phyloP scores from a whole-genome alignment of 805 yeast genomes.

The Monosporozyma aquatica region DNA sequence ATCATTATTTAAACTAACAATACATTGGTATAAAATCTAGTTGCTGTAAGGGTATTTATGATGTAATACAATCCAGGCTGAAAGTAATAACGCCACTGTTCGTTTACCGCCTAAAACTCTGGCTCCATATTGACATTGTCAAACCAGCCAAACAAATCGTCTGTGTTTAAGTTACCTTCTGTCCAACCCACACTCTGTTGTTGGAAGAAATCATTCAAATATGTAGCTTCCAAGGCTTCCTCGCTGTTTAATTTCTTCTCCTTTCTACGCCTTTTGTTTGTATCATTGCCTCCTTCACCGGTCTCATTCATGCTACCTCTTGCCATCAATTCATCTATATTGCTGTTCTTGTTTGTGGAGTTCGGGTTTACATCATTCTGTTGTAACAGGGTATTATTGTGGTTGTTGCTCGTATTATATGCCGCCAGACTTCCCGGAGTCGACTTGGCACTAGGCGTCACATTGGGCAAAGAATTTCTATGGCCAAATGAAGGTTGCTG shows the following conservation, averaged over 20 bases:
- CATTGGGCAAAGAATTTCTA: background rate
- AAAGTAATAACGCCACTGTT: too few species aligned
- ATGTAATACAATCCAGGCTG: too few species aligned
- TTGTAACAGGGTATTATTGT: background rate
- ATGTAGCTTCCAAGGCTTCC: slow-evolving; percentile 3
- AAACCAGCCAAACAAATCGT: slow-evolving; percentile 91
- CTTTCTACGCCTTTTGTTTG: background rate
- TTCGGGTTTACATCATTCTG: background rate
- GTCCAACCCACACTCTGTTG: slow-evolving; percentile 83
- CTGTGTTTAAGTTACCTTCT: slow-evolving; percentile 53
- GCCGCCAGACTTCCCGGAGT: background rate
- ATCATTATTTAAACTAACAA: too few species aligned
- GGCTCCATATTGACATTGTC: slow-evolving; percentile 63
- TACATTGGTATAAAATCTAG: too few species aligned
- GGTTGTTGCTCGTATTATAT: background rate
- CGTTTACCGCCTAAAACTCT: slow-evolving; percentile 32
- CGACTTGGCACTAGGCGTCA: background rate
- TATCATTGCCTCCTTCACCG: background rate
- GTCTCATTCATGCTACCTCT: background rate
- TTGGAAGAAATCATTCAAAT: slow-evolving; percentile 55
- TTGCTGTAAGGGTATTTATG: too few species aligned
- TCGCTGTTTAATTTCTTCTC: background rate
- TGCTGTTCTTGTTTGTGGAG: background rate
- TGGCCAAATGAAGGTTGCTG: background rate
- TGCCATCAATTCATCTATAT: background rate